Evolutionary conservation across 1,139 yeast genomes (phyloP).

Genomic region (Hansenula sp.): DNA sequence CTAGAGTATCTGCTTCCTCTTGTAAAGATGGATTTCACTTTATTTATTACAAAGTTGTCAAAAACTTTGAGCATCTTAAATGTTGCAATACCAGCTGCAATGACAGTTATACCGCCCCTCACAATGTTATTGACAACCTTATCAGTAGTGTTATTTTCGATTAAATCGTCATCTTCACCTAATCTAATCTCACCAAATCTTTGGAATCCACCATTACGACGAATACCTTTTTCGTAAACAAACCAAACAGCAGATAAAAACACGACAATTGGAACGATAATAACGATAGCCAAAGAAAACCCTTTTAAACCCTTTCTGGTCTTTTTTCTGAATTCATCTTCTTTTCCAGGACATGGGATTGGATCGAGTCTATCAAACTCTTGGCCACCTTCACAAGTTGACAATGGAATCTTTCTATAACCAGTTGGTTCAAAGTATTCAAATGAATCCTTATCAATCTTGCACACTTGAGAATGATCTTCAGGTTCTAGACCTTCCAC

Average conservation of each 20-base stretch:
- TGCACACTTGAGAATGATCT: constrained; percentile 65
- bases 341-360: constrained; percentile 85
- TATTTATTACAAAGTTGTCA: constrained; percentile 34
- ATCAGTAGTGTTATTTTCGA: constrained; percentile 66
- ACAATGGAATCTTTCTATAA: constrained; percentile 67
- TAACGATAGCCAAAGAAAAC: constrained; percentile 44
- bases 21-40: constrained; percentile 18
- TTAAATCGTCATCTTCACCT: constrained; percentile 67
- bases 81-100: constrained; percentile 42
- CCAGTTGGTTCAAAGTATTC: constrained; percentile 82
- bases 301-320: constrained; percentile 55
- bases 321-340: constrained; percentile 56
- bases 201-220: constrained; percentile 76
- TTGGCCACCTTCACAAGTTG: constrained; percentile 73
- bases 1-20: constrained; percentile 16
- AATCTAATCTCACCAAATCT: constrained; percentile 85
- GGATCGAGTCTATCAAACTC: constrained; percentile 65
- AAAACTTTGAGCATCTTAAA: constrained; percentile 39
- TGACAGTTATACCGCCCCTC: constrained; percentile 49
- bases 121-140: constrained; percentile 59
- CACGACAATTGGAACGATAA: constrained; percentile 55
- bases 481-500: constrained; percentile 68
- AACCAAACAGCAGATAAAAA: constrained; percentile 62
- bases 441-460: constrained; percentile 44
- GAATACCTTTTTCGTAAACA: constrained; percentile 77